Conservation (phyloP, 768 basidiomycete species). For the Panus rudis region DNA sequence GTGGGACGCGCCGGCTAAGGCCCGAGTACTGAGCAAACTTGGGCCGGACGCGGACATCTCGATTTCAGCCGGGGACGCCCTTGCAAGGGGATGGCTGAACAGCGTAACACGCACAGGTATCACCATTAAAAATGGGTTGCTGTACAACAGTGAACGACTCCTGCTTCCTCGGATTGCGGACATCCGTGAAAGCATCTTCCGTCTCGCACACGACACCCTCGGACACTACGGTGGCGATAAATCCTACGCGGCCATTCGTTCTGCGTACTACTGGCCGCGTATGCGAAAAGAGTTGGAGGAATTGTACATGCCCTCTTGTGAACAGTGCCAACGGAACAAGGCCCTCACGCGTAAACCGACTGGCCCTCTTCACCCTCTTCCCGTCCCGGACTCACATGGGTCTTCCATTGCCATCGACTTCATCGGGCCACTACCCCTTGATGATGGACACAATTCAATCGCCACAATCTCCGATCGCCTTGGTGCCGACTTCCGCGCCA, state of each 20-base stretch:
- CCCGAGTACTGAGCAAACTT: no score
- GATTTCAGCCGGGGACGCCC: no score
- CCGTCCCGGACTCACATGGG: slow-evolving; percentile 12
- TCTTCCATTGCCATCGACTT: slow-evolving; percentile 20
- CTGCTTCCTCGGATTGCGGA: slow-evolving; percentile 2
- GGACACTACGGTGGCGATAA: slow-evolving; percentile 18
- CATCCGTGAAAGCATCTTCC: slow-evolving; percentile 9
- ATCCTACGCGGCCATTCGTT: slow-evolving; percentile 7
- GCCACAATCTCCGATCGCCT: slow-evolving; percentile 17
- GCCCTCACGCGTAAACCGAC: slow-evolving; percentile 13
- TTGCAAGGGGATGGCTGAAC: not conserved
- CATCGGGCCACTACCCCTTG: slow-evolving; percentile 18
- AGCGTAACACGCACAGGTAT: not conserved
- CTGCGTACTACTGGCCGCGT: slow-evolving; percentile 16
- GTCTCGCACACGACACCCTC: slow-evolving; percentile 11
- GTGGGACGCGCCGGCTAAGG: no score
- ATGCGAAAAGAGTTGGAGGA: slow-evolving; percentile 26
- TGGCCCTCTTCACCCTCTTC: slow-evolving; percentile 17
- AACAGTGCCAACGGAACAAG: slow-evolving; percentile 30
- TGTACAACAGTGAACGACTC: slow-evolving; percentile 9
- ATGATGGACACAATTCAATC: slow-evolving; percentile 20
- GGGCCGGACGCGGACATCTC: no score
- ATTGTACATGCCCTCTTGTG: slow-evolving; percentile 26
- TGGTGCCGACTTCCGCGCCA: slow-evolving; percentile 8
- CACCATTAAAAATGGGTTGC: slow-evolving; percentile 7